Percentiles rank a stretch among this genome's conserved stretches.
phyloP scores from a whole-genome alignment of 2,329 filamentous ascomycete genomes.

The Xylariales sp. region DNA sequence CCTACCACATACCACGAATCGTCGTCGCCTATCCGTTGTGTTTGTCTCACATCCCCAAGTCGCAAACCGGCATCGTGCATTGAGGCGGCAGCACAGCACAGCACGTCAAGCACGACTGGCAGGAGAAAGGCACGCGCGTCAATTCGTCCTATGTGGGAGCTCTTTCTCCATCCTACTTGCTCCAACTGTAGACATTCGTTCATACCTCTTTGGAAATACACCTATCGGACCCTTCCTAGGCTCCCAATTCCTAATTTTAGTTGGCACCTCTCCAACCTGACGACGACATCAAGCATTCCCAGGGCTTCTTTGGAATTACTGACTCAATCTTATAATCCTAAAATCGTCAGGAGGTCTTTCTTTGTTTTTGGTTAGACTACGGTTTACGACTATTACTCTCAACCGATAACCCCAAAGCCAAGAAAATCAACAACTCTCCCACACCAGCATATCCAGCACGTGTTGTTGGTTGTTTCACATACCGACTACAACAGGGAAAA shows the following conservation, averaged over 20 bases:
- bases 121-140: background rate
- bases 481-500: background rate
- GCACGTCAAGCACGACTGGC: slow-evolving; percentile 15
- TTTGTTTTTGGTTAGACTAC: slow-evolving; percentile 19
- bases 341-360: background rate
- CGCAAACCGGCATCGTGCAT: too few species aligned
- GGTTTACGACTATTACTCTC: slow-evolving; percentile 22
- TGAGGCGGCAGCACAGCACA: too few species aligned
- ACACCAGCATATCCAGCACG: slow-evolving; percentile 13
- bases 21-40: too few species aligned
- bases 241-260: slow-evolving; percentile 7
- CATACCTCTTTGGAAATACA: slow-evolving; percentile 14
- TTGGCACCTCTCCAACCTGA: slow-evolving; percentile 16
- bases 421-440: slow-evolving; percentile 13
- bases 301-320: slow-evolving; percentile 15
- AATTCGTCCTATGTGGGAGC: background rate
- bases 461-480: background rate
- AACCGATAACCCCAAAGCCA: slow-evolving; percentile 17
- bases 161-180: slow-evolving; percentile 17
- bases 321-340: slow-evolving; percentile 10
- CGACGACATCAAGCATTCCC: too few species aligned
- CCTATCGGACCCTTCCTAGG: slow-evolving; percentile 7
- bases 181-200: slow-evolving; percentile 29
- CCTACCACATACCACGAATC: too few species aligned
- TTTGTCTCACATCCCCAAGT: too few species aligned